Percentiles rank a stretch among this genome's conserved stretches.
These are phyloP conservation scores for Nephelium lappaceum DNA, from an alignment of 345 rosid genomes.

Conservation along the genomic window DNA sequence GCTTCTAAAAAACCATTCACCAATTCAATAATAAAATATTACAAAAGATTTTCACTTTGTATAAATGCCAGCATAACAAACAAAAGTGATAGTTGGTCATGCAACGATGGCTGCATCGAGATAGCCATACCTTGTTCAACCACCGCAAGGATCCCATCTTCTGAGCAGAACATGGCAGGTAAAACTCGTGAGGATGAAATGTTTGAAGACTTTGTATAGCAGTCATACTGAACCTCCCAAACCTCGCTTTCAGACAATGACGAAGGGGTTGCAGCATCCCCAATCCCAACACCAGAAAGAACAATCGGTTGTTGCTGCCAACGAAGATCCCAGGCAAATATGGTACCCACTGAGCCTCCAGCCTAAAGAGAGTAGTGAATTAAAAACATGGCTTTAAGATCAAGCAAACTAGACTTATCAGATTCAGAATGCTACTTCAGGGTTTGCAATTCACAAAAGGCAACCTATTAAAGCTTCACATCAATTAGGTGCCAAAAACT, in stretches of 20 bases:
- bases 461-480: conserved; percentile 8
- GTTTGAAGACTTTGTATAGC: conserved; percentile 52
- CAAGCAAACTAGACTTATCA: conserved; percentile 7
- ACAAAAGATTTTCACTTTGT: neutral
- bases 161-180: conserved; percentile 87
- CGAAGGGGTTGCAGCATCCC: conserved; percentile 35
- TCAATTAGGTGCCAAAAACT: neutral
- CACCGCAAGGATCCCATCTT: conserved; percentile 90
- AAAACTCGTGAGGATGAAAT: conserved; percentile 64
- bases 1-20: neutral
- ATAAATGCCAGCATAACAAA: neutral
- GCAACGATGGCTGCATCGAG: conserved; percentile 6
- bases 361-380: conserved; percentile 46
- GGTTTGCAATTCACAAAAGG: neutral
- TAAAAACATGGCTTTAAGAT: conserved; percentile 7
- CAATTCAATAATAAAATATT: neutral
- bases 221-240: conserved; percentile 87
- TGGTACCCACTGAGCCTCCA: conserved; percentile 83
- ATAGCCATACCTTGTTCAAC: conserved; percentile 65
- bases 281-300: conserved; percentile 61
- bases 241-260: conserved; percentile 82
- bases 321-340: conserved; percentile 92
- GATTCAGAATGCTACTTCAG: neutral
- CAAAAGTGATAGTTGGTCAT: neutral
- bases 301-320: conserved; percentile 65